Evolutionary conservation across 129 eudicot species (phyloP).

Genomic region (Escallonia herrerae): DNA sequence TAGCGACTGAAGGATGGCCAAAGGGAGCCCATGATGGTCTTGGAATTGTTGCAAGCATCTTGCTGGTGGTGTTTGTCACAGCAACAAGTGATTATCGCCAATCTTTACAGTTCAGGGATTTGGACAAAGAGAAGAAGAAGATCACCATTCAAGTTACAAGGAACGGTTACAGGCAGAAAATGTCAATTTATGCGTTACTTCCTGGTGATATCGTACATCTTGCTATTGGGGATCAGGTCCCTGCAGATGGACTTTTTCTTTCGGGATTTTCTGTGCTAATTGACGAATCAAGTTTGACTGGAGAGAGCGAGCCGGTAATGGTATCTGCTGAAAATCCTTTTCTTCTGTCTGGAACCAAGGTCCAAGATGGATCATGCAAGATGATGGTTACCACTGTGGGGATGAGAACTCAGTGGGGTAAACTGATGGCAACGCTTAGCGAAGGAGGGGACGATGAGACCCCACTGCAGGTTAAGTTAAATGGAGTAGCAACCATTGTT

Average conservation of each 20-base stretch:
- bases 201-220: slow-evolving; percentile 95
- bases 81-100: slow-evolving; percentile 94
- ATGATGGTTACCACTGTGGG: slow-evolving; percentile 89
- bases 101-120: slow-evolving; percentile 74
- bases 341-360: slow-evolving; percentile 90
- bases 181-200: slow-evolving; percentile 76
- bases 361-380: slow-evolving; percentile 96
- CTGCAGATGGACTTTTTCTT: slow-evolving; percentile 91
- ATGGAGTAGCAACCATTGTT: slow-evolving; percentile 85
- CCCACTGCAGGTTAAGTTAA: slow-evolving; percentile 79
- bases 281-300: slow-evolving; percentile 90
- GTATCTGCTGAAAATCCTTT: slow-evolving; percentile 62
- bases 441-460: slow-evolving; percentile 96
- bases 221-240: slow-evolving; percentile 89
- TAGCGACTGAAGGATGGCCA: slow-evolving; percentile 98
- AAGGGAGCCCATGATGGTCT: slow-evolving; percentile 88
- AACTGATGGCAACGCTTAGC: slow-evolving; percentile 85
- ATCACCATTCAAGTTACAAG: slow-evolving; percentile 76
- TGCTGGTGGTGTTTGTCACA: slow-evolving; percentile 85
- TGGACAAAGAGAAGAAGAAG: slow-evolving; percentile 92
- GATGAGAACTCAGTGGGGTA: slow-evolving; percentile 98
- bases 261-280: slow-evolving; percentile 76
- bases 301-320: slow-evolving; percentile 85
- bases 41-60: slow-evolving; percentile 87
- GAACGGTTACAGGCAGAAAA: slow-evolving; percentile 62